A percentile compares a stretch with the other conserved stretches of the same genome.
Evolutionary conservation across 2,329 filamentous ascomycete species (phyloP).

Genomic region (Seiridium cupressi): DNA sequence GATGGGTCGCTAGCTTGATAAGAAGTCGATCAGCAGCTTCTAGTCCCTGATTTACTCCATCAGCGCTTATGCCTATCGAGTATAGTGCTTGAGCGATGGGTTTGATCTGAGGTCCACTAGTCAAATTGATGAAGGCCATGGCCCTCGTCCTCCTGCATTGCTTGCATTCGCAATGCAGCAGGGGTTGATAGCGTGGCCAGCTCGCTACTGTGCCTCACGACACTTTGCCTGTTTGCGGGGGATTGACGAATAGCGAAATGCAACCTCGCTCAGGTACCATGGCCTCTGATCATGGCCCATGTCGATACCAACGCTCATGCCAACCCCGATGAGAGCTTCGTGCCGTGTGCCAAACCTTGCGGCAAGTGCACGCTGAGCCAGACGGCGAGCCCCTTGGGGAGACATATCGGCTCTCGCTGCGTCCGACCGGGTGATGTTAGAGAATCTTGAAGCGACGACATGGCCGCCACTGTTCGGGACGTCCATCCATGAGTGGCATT

Average conservation of each 20-base stretch:
- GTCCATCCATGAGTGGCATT: too few species aligned
- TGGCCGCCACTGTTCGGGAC: not conserved
- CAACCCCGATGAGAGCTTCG: not conserved
- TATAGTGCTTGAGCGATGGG: not conserved
- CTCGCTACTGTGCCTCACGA: slow-evolving; percentile 4
- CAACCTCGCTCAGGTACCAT: not conserved
- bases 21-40: slow-evolving; percentile 1
- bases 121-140: slow-evolving; percentile 5
- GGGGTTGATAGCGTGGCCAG: slow-evolving; percentile 2
- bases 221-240: slow-evolving; percentile 4
- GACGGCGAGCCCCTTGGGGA: too few species aligned
- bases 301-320: not conserved
- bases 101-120: slow-evolving; percentile 4
- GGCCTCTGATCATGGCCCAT: not conserved
- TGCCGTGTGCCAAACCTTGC: not conserved
- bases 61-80: not conserved
- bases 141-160: slow-evolving; percentile 4
- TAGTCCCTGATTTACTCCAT: slow-evolving; percentile 1
- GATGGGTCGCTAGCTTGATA: not conserved
- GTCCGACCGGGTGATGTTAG: not conserved
- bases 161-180: slow-evolving; percentile 8
- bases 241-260: not conserved
- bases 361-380: not conserved
- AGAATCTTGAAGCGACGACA: not conserved
- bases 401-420: not conserved